A percentile compares a stretch with the other conserved stretches of the same genome.
phyloP scores from a whole-genome alignment of 2,329 filamentous ascomycete genomes.

The Aspergillus oerlinghausenensis region DNA sequence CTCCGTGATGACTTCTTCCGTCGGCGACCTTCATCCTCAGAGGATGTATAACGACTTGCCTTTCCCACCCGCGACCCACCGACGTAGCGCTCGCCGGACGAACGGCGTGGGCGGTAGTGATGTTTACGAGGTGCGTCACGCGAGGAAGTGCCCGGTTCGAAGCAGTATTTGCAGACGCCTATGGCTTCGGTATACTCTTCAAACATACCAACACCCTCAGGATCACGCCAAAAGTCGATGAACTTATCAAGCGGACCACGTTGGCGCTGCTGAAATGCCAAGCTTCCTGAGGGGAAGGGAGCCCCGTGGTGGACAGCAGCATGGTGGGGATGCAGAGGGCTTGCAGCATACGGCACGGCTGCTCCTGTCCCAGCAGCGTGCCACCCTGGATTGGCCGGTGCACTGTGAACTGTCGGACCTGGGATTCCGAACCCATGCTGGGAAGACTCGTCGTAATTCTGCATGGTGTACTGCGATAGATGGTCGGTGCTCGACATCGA shows the following conservation, averaged over 20 bases:
- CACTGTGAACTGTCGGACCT: constrained; percentile 6
- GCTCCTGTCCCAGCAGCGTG: constrained; percentile 25
- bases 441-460: constrained; percentile 24
- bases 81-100: constrained; percentile 44
- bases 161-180: constrained; percentile 62
- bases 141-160: constrained; percentile 55
- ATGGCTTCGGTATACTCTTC: constrained; percentile 66
- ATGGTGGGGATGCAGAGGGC: constrained; percentile 27
- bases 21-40: constrained; percentile 46
- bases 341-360: constrained; percentile 34
- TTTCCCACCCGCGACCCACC: constrained; percentile 52
- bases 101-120: constrained; percentile 45
- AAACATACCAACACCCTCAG: constrained; percentile 61
- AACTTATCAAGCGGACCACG: constrained; percentile 53
- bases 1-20: constrained; percentile 42
- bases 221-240: constrained; percentile 59
- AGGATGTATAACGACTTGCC: constrained; percentile 53
- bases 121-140: constrained; percentile 58
- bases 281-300: constrained; percentile 30
- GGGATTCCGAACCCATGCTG: constrained; percentile 12
- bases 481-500: constrained; percentile 25
- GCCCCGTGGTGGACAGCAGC: constrained; percentile 25
- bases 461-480: constrained; percentile 28
- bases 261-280: constrained; percentile 50
- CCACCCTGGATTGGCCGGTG: constrained; percentile 7